phyloP scores from a whole-genome alignment of 2,329 filamentous ascomycete genomes.

The Clarireedia paspali region DNA sequence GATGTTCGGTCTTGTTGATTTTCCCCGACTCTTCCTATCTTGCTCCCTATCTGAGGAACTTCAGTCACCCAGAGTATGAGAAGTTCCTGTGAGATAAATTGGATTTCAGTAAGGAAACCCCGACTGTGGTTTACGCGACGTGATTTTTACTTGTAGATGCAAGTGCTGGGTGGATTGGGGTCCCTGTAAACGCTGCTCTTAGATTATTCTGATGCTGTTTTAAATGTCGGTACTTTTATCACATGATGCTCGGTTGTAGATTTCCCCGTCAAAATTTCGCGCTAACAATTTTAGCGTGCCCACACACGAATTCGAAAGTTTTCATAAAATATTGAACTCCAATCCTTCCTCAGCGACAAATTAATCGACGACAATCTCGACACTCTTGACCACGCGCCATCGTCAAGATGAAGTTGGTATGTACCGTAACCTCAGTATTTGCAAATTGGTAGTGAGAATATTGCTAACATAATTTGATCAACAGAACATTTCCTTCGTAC shows the following conservation, averaged over 20 bases:
- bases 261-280: background rate
- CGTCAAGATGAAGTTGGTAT: conserved; percentile 30
- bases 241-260: conserved; percentile 6
- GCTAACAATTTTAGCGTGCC: conserved; percentile 3
- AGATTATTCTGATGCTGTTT: too few species aligned
- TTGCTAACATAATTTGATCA: conserved; percentile 18
- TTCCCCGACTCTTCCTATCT: background rate
- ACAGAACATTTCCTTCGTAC: conserved; percentile 30
- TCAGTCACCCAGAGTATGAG: too few species aligned
- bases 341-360: conserved; percentile 7
- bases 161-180: too few species aligned
- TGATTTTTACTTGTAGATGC: too few species aligned
- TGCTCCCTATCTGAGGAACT: background rate
- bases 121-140: too few species aligned
- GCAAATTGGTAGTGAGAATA: background rate
- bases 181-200: too few species aligned
- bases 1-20: background rate
- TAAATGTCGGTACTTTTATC: background rate
- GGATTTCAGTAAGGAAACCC: too few species aligned
- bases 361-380: conserved; percentile 12
- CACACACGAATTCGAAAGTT: conserved; percentile 6
- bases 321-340: conserved; percentile 2
- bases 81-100: too few species aligned
- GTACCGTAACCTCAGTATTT: conserved; percentile 5
- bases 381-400: conserved; percentile 9